These are phyloP conservation scores for Tephrocybe sp. DNA, from an alignment of 768 basidiomycete species.

Conservation along the genomic window DNA sequence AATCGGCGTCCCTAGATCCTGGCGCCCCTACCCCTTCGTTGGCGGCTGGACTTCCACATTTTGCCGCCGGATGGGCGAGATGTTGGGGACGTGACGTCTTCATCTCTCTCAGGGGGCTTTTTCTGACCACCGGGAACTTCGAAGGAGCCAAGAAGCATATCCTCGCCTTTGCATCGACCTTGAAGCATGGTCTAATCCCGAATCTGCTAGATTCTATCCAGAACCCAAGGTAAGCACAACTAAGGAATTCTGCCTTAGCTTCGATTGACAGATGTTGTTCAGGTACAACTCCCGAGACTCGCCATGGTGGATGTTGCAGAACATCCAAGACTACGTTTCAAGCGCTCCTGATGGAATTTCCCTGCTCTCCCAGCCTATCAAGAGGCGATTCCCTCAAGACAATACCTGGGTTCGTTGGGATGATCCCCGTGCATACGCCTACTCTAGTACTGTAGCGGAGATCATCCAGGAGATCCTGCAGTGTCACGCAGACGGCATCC, in stretches of 20 bases:
- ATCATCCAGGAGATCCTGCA: constrained; percentile 96
- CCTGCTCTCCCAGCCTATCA: constrained; percentile 78
- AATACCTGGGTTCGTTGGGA: constrained; percentile 95
- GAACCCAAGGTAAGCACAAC: constrained; percentile 68
- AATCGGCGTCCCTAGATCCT: constrained; percentile 87
- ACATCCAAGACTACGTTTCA: constrained; percentile 90
- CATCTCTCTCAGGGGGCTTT: constrained; percentile 90
- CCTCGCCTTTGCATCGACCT: constrained; percentile 85
- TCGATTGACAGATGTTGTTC: not conserved
- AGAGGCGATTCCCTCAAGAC: constrained; percentile 92
- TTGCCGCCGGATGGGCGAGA: constrained; percentile 89
- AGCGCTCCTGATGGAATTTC: constrained; percentile 83
- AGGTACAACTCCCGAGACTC: constrained; percentile 97
- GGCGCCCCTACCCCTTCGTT: constrained; percentile 70
- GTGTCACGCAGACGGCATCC: constrained; percentile 89
- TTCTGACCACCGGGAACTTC: constrained; percentile 90
- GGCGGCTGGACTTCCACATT: constrained; percentile 95
- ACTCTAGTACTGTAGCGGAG: constrained; percentile 86
- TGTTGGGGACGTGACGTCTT: constrained; percentile 97
- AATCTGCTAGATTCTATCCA: constrained; percentile 91
- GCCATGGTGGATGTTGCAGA: constrained; percentile 99
- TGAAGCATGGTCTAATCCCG: constrained; percentile 96
- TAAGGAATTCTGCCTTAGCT: not conserved
- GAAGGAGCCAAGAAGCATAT: constrained; percentile 88
- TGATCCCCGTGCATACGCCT: constrained; percentile 78